A percentile compares a stretch with the other conserved stretches of the same genome.
These are phyloP conservation scores for Berkeleyomyces rouxiae DNA, from an alignment of 2,329 filamentous ascomycete species.

Conservation along the genomic window DNA sequence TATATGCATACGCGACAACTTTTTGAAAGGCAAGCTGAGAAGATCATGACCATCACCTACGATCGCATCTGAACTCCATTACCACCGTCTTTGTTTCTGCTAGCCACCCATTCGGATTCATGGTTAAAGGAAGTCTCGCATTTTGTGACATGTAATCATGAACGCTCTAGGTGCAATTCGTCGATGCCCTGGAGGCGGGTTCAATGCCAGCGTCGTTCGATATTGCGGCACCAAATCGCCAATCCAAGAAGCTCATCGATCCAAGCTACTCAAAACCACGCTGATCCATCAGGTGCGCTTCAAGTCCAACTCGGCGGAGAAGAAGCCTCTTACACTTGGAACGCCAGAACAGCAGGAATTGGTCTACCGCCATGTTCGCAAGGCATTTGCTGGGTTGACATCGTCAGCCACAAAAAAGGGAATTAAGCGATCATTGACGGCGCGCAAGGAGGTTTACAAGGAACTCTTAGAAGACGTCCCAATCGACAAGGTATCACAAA, in stretches of 20 bases:
- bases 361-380: constrained; percentile 7
- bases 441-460: neutral
- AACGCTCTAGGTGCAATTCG: neutral
- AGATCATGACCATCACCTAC: neutral
- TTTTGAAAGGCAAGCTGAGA: neutral
- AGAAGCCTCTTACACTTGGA: neutral
- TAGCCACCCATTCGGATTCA: neutral
- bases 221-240: neutral
- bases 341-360: neutral
- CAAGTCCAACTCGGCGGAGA: neutral
- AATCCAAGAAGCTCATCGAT: neutral
- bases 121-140: neutral
- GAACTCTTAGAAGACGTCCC: neutral
- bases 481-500: constrained; percentile 1
- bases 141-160: neutral
- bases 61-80: neutral
- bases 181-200: neutral
- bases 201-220: neutral
- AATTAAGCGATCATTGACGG: neutral
- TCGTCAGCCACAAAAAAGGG: neutral
- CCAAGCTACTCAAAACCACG: neutral
- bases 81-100: neutral
- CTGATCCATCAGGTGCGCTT: neutral
- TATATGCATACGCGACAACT: neutral
- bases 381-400: neutral